phyloP scores from a whole-genome alignment of 2,329 filamentous ascomycete genomes.

The Teratosphaeria destructans region DNA sequence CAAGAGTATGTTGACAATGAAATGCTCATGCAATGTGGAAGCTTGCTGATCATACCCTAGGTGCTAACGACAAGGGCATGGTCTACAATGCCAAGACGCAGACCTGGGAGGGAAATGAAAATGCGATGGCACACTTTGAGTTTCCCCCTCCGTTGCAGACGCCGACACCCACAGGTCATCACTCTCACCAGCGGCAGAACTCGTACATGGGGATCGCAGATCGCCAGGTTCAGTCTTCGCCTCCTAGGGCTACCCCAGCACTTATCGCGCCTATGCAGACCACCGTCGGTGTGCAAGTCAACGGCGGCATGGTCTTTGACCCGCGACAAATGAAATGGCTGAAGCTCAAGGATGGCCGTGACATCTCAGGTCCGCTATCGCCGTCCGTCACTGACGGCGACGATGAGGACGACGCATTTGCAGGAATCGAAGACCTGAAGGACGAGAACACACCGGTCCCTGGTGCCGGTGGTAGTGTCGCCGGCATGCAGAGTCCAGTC shows the following conservation, averaged over 20 bases:
- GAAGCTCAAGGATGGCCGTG: constrained; percentile 42
- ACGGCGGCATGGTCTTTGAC: constrained; percentile 98
- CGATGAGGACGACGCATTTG: constrained; percentile 87
- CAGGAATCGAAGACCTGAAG: constrained; percentile 84
- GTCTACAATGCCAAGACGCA: constrained; percentile 80
- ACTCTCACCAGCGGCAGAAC: constrained; percentile 13
- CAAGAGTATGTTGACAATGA: constrained; percentile 54
- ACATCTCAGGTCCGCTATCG: constrained; percentile 26
- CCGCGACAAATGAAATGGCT: constrained; percentile 97
- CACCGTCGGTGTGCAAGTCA: constrained; percentile 77
- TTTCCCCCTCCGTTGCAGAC: constrained; percentile 27
- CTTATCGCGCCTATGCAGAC: constrained; percentile 84
- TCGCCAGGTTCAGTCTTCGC: constrained; percentile 29
- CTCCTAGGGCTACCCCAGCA: constrained; percentile 48
- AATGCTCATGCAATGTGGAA: not conserved
- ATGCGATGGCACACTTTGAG: constrained; percentile 70
- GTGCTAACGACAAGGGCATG: constrained; percentile 59
- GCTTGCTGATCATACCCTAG: not conserved
- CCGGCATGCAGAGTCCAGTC: constrained; percentile 19
- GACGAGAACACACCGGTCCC: constrained; percentile 40
- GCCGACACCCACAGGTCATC: constrained; percentile 27
- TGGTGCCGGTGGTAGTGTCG: constrained; percentile 8
- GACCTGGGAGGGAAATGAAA: constrained; percentile 95
- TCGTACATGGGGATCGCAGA: constrained; percentile 16
- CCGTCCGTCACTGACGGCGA: constrained; percentile 60